Percentiles rank a stretch among this genome's conserved stretches.
phyloP scores from a whole-genome alignment of 169 alveolate species.

The Cryptosporidium meleagridis region DNA sequence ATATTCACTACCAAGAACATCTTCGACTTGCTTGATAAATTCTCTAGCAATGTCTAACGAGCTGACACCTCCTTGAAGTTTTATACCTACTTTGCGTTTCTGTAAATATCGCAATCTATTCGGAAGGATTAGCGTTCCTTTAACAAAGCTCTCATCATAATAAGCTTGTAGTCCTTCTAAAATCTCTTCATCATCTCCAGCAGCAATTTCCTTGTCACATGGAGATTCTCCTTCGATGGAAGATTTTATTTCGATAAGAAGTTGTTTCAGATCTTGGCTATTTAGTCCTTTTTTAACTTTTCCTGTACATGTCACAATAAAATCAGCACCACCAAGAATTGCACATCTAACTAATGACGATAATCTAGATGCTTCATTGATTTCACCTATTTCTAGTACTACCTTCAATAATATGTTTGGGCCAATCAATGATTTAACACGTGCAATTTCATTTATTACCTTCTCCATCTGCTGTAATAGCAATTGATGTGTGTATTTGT shows the following conservation, averaged over 20 bases:
- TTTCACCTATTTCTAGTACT: constrained; percentile 71
- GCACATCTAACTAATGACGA: constrained; percentile 71
- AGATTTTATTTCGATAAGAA: constrained; percentile 10
- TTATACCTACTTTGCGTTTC: constrained; percentile 47
- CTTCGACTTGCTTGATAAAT: constrained; percentile 52
- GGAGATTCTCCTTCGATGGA: constrained; percentile 69
- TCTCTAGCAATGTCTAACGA: constrained; percentile 42
- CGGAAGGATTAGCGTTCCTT: constrained; percentile 46
- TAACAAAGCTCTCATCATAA: constrained; percentile 58
- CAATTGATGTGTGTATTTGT: constrained; percentile 54
- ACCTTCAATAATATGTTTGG: constrained; percentile 48
- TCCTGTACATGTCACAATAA: constrained; percentile 71
- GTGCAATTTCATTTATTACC: constrained; percentile 49
- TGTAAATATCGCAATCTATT: constrained; percentile 60
- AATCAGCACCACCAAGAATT: constrained; percentile 72
- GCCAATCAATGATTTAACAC: constrained; percentile 51
- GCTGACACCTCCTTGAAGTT: constrained; percentile 72
- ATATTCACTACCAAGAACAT: constrained; percentile 33
- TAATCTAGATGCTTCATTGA: constrained; percentile 54
- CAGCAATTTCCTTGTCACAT: constrained; percentile 73
- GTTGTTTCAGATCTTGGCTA: constrained; percentile 20
- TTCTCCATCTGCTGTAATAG: constrained; percentile 67
- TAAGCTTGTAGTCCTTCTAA: constrained; percentile 37
- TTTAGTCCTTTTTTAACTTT: constrained; percentile 10
- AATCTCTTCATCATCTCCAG: constrained; percentile 68